Conservation (phyloP, 2,329 filamentous ascomycete species). For the Penicillium sp. region DNA sequence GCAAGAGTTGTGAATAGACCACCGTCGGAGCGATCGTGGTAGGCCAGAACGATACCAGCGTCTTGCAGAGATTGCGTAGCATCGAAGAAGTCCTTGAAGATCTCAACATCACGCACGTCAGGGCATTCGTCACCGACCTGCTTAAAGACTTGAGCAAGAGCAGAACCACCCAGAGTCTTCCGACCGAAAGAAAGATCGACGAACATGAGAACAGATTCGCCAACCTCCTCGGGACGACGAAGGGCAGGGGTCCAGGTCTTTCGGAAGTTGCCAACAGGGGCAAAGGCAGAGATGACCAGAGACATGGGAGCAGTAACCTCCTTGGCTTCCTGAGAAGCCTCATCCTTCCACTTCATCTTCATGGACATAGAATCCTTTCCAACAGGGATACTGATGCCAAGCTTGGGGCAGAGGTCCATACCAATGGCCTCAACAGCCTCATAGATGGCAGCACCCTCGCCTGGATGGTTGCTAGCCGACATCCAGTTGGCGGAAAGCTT, state of each 20-base stretch:
- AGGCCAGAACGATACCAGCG: conserved; percentile 69
- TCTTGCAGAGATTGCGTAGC: conserved; percentile 64
- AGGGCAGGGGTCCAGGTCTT: conserved; percentile 93
- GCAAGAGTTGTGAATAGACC: conserved; percentile 81
- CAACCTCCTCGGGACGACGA: conserved; percentile 71
- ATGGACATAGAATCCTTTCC: conserved; percentile 98
- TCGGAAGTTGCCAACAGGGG: conserved; percentile 68
- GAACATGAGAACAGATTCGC: conserved; percentile 78
- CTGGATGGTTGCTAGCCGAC: conserved; percentile 86
- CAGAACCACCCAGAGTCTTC: conserved; percentile 79
- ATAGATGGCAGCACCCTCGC: conserved; percentile 84
- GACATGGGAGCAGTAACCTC: conserved; percentile 90
- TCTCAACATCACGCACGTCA: conserved; percentile 71
- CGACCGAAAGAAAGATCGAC: conserved; percentile 78
- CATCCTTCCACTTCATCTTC: conserved; percentile 90
- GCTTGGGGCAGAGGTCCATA: conserved; percentile 77
- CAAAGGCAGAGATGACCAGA: conserved; percentile 82
- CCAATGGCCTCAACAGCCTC: conserved; percentile 89
- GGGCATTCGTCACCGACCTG: conserved; percentile 77
- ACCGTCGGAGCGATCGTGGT: conserved; percentile 89
- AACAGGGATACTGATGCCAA: conserved; percentile 90
- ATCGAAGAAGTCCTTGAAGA: conserved; percentile 85
- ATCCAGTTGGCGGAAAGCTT: conserved; percentile 97
- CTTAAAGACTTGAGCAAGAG: conserved; percentile 78
- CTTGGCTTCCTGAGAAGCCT: conserved; percentile 56